Evolutionary conservation across 352 stramenopile genomes (phyloP).

Genomic region (Phytophthora vignae): DNA sequence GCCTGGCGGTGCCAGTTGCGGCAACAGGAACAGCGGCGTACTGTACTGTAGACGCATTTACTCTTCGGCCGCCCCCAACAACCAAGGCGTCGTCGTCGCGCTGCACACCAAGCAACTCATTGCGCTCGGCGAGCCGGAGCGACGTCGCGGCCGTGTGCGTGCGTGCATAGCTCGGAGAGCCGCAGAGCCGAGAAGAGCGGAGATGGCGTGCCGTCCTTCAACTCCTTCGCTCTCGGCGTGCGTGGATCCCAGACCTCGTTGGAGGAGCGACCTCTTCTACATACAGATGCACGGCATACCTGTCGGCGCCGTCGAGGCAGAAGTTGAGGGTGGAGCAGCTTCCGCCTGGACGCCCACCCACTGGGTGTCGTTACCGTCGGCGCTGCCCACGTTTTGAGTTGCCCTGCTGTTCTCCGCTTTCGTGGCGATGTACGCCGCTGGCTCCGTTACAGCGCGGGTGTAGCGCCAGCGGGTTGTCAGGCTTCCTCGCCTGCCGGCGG

Average conservation of each 20-base stretch:
- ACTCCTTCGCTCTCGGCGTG: slow-evolving; percentile 7
- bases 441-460: not conserved
- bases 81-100: too few relatives aligned
- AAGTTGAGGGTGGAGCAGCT: not conserved
- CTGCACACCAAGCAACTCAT: not conserved
- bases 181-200: not conserved
- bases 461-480: slow-evolving; percentile 3
- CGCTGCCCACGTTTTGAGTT: too few relatives aligned
- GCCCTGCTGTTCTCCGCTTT: slow-evolving; percentile 25
- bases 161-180: slow-evolving; percentile 14
- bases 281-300: not conserved
- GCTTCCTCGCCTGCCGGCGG: too few relatives aligned
- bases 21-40: too few relatives aligned
- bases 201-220: slow-evolving; percentile 13
- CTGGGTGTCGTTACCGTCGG: not conserved
- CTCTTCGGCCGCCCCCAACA: too few relatives aligned
- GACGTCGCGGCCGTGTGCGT: not conserved
- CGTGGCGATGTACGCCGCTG: slow-evolving; percentile 1
- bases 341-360: not conserved
- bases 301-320: not conserved
- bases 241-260: slow-evolving; percentile 10
- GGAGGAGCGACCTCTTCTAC: slow-evolving; percentile 22
- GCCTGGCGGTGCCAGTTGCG: too few relatives aligned
- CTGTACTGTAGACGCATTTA: too few relatives aligned
- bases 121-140: slow-evolving; percentile 8